Evolutionary conservation across 2,329 filamentous ascomycete species (phyloP), one percentile per base, ranked within the genome.

Genomic region (Neonectria hederae): DNA sequence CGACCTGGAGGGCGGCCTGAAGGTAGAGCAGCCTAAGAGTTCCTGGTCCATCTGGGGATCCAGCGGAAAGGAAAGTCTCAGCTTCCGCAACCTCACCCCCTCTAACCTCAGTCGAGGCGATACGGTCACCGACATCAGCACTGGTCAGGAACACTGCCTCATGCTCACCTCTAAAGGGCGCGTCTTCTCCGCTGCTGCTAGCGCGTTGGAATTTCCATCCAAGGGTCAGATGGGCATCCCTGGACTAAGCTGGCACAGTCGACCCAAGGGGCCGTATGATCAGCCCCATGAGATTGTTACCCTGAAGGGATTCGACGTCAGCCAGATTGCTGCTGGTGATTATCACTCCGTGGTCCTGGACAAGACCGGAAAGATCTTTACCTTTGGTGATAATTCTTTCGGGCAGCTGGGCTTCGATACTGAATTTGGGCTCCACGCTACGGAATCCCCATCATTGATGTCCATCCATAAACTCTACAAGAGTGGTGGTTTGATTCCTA

Each of bases 331-430:
- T 1, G 83, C 93, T 2, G 96, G 96, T 24, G 94, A 97, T 75
- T 89, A 90, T 69, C 96, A 99, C 80, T 97, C 93, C 4, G 81
- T 97, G 1, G 92, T 89, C 0, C 84, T 94, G 17, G 92, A 95
- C 75, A 87, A 87, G 64, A 84, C 90, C 56, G 95, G 95, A 17
- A 87, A 89, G 17, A 86, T 96, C 17, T 97, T 96, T 77, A 85
- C 89, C 7, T 98, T 97, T 80, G 96, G 96, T 40, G 94, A 98
- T 78, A 98, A 98, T 80, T 89, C 90, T 0, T 87, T 88, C 46
- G 96, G 96, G n/a, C 96, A 98, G 78, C 85, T 98, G 4, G 95
- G 95, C n/a, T 89, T 95, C 72, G 88, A 93, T 54, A 87, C 86
- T 57, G 88, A 89, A 53, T 76, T 86, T 0, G 86, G 90, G 28